Evolutionary conservation across 345 rosid species (phyloP).

Genomic region (Brassica nigra): DNA sequence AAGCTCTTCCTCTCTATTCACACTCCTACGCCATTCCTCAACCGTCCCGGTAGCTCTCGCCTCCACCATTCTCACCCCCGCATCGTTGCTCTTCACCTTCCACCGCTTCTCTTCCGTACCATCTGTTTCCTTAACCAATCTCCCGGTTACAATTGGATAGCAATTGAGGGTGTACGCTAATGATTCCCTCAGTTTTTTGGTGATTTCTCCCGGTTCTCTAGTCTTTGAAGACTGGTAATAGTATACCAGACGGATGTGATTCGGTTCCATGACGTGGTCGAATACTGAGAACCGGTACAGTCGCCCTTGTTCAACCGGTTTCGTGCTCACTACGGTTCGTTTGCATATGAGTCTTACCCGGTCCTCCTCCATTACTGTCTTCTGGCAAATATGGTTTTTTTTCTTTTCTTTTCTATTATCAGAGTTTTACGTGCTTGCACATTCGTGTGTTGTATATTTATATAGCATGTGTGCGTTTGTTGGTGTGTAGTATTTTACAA

Average conservation of each 20-base stretch:
- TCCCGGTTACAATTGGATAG: constrained; percentile 58
- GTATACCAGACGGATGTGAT: constrained; percentile 52
- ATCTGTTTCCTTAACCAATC: constrained; percentile 44
- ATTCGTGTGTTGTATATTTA: not conserved
- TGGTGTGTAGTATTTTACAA: constrained; percentile 4
- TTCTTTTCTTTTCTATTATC: not conserved
- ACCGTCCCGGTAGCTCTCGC: constrained; percentile 57
- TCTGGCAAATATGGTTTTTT: not conserved
- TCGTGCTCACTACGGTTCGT: constrained; percentile 72
- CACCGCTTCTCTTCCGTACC: constrained; percentile 43
- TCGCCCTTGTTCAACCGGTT: constrained; percentile 50
- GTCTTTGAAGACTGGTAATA: constrained; percentile 46
- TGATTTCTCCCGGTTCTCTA: constrained; percentile 45
- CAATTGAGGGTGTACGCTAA: constrained; percentile 50
- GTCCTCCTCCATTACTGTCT: constrained; percentile 23
- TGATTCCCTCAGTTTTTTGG: constrained; percentile 52
- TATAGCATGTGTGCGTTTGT: not conserved
- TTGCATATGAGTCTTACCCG: constrained; percentile 47
- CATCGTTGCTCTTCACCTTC: constrained; percentile 76
- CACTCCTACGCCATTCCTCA: constrained; percentile 58
- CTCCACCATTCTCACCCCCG: constrained; percentile 68
- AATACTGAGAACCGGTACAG: constrained; percentile 52
- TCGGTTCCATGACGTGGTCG: constrained; percentile 65
- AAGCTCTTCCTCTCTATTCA: constrained; percentile 60
- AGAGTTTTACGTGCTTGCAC: not conserved